Base-by-base conservation (phyloP, 257 asterid genomes). In the Nicotiana sylvestris region DNA sequence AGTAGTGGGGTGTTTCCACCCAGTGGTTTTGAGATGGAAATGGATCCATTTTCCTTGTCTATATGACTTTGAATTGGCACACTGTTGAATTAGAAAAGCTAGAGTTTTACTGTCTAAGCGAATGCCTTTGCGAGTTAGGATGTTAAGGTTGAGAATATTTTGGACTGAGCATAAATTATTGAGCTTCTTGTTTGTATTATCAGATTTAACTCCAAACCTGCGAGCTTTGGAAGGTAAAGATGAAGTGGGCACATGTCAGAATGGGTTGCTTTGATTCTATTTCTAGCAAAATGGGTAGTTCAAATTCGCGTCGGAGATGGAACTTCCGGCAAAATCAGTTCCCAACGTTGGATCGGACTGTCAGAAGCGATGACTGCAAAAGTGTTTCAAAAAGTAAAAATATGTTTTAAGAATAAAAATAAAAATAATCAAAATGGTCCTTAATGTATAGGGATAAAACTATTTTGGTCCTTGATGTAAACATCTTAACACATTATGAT, bases 31-130 rank as follows among this genome's bases (percentile, higher is more conserved):
- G 82, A 91, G 81, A 81, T 92, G 93, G 32, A 86, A 85, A 86
- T 91, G 92, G 2, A 92, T 86, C 92, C 88, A 87, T 86, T 82
- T 90, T 10, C 95, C 97, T 65, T 85, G 83, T 81, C 77, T 86
- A 61, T 84, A 62, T 29, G 90, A 86, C 87, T 83, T 92, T 15
- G 83, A 78, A 66, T 85, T 57, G 69, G 93, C 93, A 76, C 94
- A 92, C 64, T 84, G 86, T 4, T 84, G 89, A 81, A 95, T 78
- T 30, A 95, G 91, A 80, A 60, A 87, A 46, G 92, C 93, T 10
- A 95, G 21, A 57, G 82, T 57, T 60, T 87, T 85, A 76, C 87
- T 83, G 85, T 84, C 87, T 82, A 92, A 85, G 16, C 88, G 87
- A 61, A 92, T 43, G 64, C 97, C 98, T 85, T 88, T 87, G 64